phyloP scores from a whole-genome alignment of 352 stramenopile genomes.

The Phytophthora melonis region DNA sequence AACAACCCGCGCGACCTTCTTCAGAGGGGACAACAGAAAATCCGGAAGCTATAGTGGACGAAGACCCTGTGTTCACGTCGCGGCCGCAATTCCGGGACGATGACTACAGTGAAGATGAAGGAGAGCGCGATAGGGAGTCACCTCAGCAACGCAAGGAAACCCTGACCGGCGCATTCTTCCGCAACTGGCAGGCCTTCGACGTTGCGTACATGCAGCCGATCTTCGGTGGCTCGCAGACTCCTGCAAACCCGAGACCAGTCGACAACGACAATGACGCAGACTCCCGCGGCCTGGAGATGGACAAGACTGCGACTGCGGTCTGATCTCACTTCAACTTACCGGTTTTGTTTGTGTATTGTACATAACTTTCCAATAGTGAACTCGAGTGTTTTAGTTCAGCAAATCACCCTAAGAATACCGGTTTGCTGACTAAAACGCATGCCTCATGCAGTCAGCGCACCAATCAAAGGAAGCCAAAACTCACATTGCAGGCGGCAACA shows the following conservation, averaged over 20 bases:
- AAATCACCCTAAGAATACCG: conserved; percentile 14
- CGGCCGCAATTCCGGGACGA: conserved; percentile 78
- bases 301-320: conserved; percentile 45
- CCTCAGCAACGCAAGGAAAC: conserved; percentile 46
- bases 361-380: conserved; percentile 28
- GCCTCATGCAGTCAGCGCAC: conserved; percentile 10
- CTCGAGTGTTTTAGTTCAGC: conserved; percentile 30
- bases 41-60: conserved; percentile 28
- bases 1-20: conserved; percentile 18
- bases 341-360: conserved; percentile 19
- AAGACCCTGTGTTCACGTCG: conserved; percentile 64
- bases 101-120: conserved; percentile 55
- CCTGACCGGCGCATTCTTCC: conserved; percentile 66
- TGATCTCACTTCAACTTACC: conserved; percentile 41
- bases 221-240: conserved; percentile 62
- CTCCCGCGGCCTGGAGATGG: conserved; percentile 30
- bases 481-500: conserved; percentile 2
- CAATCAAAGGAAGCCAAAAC: conserved; percentile 24
- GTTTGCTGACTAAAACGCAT: conserved; percentile 25
- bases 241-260: conserved; percentile 15
- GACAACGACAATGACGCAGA: conserved; percentile 10
- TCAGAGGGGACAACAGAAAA: conserved; percentile 17
- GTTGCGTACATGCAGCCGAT: conserved; percentile 79
- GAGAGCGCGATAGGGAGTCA: conserved; percentile 28
- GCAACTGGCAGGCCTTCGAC: conserved; percentile 80